Base-by-base conservation (phyloP, 2,329 filamentous ascomycete genomes). In the Nemania abortiva region DNA sequence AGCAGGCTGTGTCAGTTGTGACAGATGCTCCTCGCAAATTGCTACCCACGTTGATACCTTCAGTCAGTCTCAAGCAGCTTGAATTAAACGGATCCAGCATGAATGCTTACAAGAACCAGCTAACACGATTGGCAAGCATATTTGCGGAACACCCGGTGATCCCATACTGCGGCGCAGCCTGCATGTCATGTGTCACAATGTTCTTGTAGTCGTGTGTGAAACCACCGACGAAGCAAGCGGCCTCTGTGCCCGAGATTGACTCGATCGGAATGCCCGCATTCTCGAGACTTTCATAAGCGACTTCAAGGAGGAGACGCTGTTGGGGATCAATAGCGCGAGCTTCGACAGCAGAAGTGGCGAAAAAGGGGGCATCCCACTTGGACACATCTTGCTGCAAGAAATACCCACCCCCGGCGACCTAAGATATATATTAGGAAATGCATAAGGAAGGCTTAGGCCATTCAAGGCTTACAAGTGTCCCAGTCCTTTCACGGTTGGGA, bases 151-250 rank as follows among this genome's bases (percentile, higher is more conserved):
- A 47, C 11, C 63, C 63, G 18, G 55, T 60, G n/a, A 60, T 54
- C 18, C 54, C 49, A 47, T 60, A 60, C n/a, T 59, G 49, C 18
- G 63, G 63, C 20, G 63, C 31, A 3, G 22, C 50, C 18, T 60
- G 47, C n/a, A 55, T 13, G 49, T 65, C 63, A 34, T 54, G 55
- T n/a, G 31, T 10, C 20, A 60, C 37, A 52, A 65, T 53, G 55
- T 42, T 55, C 49, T 60, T 53, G 37, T 65, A 65, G 15, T 65
- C 63, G 37, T 55, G 31, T 6, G 63, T 65, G n/a, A 65, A 54
- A 2, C 56, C 49, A 3, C 63, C 63, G 27, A 65, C 56, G 22
- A 60, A 65, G 49, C 31, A 52, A 60, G 47, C 63, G 7, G 63
- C 52, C 34, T 60, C 47, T 4, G 63, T 65, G 31, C 52, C 52